Percentiles rank a stretch among this genome's conserved stretches.
Conservation (phyloP, 352 stramenopile species). For the Globisporangium nunn region DNA sequence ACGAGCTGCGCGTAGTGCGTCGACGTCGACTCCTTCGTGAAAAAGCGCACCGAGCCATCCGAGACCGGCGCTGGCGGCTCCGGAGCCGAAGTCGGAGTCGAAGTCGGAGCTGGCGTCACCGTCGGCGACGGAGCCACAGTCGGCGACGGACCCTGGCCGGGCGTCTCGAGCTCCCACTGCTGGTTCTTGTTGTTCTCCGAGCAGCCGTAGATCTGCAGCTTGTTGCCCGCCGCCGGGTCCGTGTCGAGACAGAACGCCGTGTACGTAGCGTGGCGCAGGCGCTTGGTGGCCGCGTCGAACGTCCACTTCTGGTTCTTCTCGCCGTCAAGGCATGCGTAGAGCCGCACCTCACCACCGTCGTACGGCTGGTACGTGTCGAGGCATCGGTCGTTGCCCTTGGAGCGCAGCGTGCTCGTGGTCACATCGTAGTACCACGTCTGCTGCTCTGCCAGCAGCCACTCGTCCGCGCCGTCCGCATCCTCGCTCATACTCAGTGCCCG, state of each 20-base stretch:
- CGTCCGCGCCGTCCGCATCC: conserved; percentile 29
- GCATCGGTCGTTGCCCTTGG: conserved; percentile 61
- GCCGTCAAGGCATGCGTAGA: conserved; percentile 42
- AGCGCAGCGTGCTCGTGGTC: conserved; percentile 39
- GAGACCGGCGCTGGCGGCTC: conserved; percentile 13
- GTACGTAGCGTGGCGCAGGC: conserved; percentile 36
- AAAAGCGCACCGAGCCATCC: conserved; percentile 27
- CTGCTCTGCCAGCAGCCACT: conserved; percentile 46
- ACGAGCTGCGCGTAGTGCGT: conserved; percentile 35
- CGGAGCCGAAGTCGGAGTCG: no score
- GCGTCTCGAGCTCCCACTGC: conserved; percentile 23
- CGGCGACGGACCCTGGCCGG: conserved; percentile 2
- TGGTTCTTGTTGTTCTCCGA: conserved; percentile 49
- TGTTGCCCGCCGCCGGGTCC: conserved; percentile 35
- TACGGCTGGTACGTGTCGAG: conserved; percentile 46
- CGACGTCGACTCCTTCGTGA: conserved; percentile 27
- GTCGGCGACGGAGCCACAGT: conserved; percentile 14
- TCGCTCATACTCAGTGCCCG: conserved; percentile 30
- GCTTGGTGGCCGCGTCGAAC: conserved; percentile 37
- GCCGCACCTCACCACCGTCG: conserved; percentile 44
- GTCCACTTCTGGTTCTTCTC: conserved; percentile 65
- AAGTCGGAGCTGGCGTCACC: conserved; percentile 2
- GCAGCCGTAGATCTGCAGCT: conserved; percentile 56
- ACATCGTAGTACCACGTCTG: conserved; percentile 65
- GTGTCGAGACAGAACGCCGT: conserved; percentile 52